These are phyloP conservation scores for Anethum foeniculum DNA, from an alignment of 140 eudicot genomes.

Conservation along the genomic window DNA sequence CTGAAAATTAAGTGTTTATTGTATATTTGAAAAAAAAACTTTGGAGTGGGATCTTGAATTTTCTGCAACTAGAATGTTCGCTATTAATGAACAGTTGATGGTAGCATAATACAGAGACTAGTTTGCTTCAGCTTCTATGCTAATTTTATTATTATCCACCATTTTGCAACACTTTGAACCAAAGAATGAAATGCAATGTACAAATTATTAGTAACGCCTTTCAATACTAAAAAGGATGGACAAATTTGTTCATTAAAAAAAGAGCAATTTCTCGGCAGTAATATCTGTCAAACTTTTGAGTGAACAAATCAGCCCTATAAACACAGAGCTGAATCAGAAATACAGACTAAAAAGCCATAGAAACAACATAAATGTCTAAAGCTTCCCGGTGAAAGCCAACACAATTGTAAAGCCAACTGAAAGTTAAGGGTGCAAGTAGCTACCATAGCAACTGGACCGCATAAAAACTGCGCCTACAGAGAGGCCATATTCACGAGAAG, in stretches of 20 bases:
- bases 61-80: neutral
- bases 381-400: too few relatives aligned
- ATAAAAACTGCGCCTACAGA: conserved; percentile 80
- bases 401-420: too few relatives aligned
- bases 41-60: neutral
- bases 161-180: neutral
- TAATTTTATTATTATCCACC: neutral
- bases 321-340: too few relatives aligned
- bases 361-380: too few relatives aligned
- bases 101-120: neutral
- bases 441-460: conserved; percentile 51
- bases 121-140: neutral
- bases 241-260: too few relatives aligned
- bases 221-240: neutral
- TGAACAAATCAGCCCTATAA: too few relatives aligned
- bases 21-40: neutral
- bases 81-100: too few relatives aligned
- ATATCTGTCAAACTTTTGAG: too few relatives aligned
- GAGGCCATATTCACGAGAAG: conserved; percentile 75
- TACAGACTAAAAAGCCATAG: too few relatives aligned
- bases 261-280: too few relatives aligned
- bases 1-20: neutral
- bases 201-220: neutral
- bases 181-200: neutral
- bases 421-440: too few relatives aligned